Conservation (phyloP, 176 grass and related monocot genomes). For the Thinopyrum elongatum region DNA sequence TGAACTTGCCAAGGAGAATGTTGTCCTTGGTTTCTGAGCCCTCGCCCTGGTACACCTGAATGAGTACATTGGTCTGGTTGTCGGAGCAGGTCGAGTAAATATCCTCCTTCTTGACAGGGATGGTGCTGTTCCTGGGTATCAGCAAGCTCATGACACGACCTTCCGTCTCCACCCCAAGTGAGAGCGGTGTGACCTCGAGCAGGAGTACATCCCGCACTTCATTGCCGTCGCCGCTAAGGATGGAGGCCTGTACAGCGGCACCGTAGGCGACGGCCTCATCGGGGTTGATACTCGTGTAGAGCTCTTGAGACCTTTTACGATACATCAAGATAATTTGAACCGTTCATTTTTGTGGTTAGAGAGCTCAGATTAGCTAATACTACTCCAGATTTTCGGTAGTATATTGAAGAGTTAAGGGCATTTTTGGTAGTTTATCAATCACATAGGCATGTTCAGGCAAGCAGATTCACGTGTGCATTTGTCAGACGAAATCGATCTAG, state of each 20-base stretch:
- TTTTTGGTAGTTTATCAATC: too few relatives aligned
- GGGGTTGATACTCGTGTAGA: conserved; percentile 82
- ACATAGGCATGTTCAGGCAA: too few relatives aligned
- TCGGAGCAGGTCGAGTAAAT: neutral
- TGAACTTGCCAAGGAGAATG: neutral
- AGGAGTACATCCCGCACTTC: neutral
- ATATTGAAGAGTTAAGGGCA: too few relatives aligned
- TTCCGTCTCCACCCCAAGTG: neutral
- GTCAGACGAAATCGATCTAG: too few relatives aligned
- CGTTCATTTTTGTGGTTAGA: too few relatives aligned
- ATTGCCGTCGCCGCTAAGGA: neutral
- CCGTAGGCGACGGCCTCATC: conserved; percentile 80
- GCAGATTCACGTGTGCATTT: too few relatives aligned
- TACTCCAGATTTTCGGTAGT: too few relatives aligned
- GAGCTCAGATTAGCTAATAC: too few relatives aligned
- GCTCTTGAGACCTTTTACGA: too few relatives aligned
- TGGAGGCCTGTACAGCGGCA: conserved; percentile 36
- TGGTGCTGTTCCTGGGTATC: neutral
- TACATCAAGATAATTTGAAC: too few relatives aligned
- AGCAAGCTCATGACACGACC: neutral
- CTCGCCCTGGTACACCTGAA: neutral
- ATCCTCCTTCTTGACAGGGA: neutral
- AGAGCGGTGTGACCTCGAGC: neutral
- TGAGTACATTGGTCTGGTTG: neutral
- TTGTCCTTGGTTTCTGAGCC: neutral